phyloP scores from a whole-genome alignment of 345 rosid species.

The Salix koriyanagi region DNA sequence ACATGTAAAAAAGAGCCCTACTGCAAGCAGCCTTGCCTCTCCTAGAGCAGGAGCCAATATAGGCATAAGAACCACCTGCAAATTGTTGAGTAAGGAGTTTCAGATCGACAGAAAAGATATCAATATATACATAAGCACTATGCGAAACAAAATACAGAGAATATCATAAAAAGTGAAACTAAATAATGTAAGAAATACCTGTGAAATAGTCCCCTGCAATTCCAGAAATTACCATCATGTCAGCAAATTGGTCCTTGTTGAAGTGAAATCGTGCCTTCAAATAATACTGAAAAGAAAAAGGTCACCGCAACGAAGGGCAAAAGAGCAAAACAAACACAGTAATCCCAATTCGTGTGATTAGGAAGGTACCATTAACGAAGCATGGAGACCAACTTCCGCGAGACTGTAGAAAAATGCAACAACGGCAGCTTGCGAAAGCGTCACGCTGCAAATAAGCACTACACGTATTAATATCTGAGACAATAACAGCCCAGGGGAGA shows the following conservation, averaged over 20 bases:
- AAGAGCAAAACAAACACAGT: neutral
- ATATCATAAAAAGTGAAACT: neutral
- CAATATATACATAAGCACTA: neutral
- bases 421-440: conserved; percentile 68
- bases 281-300: conserved; percentile 51
- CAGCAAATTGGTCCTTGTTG: conserved; percentile 83
- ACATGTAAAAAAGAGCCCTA: conserved; percentile 67
- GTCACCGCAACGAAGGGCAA: neutral
- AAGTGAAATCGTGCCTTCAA: conserved; percentile 84
- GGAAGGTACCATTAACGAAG: conserved; percentile 60
- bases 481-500: neutral
- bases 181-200: conserved; percentile 39
- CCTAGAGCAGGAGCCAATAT: conserved; percentile 61
- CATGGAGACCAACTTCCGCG: conserved; percentile 68
- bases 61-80: conserved; percentile 82
- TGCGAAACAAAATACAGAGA: neutral
- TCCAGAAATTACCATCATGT: conserved; percentile 76
- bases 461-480: neutral
- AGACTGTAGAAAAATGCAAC: conserved; percentile 72
- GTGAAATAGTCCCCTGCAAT: conserved; percentile 73
- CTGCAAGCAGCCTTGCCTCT: conserved; percentile 70
- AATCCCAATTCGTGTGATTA: neutral
- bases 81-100: neutral
- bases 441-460: conserved; percentile 40
- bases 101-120: conserved; percentile 12